Conservation (phyloP, 257 asterid species). For the Penstemon barbatus region DNA sequence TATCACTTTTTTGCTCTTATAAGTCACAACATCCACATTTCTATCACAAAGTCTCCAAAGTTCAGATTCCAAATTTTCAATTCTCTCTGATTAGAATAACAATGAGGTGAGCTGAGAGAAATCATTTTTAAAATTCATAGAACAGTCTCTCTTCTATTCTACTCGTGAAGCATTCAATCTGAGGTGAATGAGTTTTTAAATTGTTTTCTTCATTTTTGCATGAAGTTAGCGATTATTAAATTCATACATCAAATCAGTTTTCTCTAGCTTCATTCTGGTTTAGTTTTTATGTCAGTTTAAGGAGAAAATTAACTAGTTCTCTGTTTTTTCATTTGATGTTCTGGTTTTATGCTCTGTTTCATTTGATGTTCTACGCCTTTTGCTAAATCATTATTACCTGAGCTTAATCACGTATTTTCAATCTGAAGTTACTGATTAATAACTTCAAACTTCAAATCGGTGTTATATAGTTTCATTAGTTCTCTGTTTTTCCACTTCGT, state of each 20-base stretch:
- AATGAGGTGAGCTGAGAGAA: constrained; percentile 39
- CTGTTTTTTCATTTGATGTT: not conserved
- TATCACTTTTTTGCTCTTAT: constrained; percentile 9
- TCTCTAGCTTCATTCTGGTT: constrained; percentile 16
- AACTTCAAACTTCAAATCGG: too few species aligned
- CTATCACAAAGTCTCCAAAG: constrained; percentile 1
- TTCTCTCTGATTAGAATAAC: constrained; percentile 37
- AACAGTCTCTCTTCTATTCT: constrained; percentile 80
- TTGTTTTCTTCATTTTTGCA: not conserved
- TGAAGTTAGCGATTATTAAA: constrained; percentile 7
- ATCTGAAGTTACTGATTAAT: too few species aligned
- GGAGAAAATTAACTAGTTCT: not conserved
- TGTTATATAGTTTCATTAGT: too few species aligned
- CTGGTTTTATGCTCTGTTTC: constrained; percentile 2
- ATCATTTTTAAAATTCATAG: constrained; percentile 37
- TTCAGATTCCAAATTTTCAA: constrained; percentile 18
- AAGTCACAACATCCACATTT: not conserved
- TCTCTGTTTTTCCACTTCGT: too few species aligned
- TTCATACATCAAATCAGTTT: not conserved
- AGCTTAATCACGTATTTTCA: not conserved
- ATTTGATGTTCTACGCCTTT: constrained; percentile 7
- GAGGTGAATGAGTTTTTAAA: not conserved
- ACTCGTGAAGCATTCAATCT: constrained; percentile 43
- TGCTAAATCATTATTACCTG: constrained; percentile 2
- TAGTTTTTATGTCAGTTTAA: not conserved